Conservation (phyloP, 2,329 filamentous ascomycete species). For the Bretziella fagacearum region DNA sequence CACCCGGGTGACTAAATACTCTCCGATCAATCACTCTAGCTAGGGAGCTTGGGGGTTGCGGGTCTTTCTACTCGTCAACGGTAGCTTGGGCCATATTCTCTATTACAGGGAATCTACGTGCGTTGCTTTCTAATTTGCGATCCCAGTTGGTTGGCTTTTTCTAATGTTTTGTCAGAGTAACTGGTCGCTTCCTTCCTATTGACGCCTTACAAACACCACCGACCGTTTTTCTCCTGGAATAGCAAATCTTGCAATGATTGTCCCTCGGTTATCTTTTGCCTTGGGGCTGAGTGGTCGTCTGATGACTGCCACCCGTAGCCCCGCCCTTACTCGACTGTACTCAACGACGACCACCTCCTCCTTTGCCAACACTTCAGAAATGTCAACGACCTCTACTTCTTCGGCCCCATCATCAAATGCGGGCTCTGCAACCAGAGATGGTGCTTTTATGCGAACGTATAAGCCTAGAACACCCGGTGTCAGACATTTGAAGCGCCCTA, state of each 20-base stretch:
- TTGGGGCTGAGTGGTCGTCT: constrained; percentile 12
- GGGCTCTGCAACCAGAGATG: constrained; percentile 1
- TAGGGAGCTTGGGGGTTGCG: background rate
- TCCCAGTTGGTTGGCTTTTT: background rate
- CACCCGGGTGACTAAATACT: background rate
- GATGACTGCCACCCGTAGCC: constrained; percentile 8
- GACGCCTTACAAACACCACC: background rate
- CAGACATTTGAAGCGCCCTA: constrained; percentile 74
- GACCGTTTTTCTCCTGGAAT: background rate
- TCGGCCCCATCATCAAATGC: background rate
- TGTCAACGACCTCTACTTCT: background rate
- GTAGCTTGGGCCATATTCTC: constrained; percentile 7
- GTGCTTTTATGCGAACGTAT: constrained; percentile 56
- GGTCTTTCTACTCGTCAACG: constrained; percentile 2
- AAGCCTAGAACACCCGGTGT: constrained; percentile 86
- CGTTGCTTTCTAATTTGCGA: constrained; percentile 12
- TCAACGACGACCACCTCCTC: background rate
- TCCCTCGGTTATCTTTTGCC: constrained; percentile 12
- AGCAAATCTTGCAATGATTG: constrained; percentile 9
- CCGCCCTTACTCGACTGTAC: constrained; percentile 10
- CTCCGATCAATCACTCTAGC: background rate
- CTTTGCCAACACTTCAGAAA: background rate
- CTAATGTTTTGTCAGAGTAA: constrained; percentile 8
- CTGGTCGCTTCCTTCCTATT: constrained; percentile 1
- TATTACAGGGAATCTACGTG: constrained; percentile 8